A percentile compares a stretch with the other conserved stretches of the same genome.
Conservation (phyloP, 352 stramenopile genomes). For the Thalassiosira mediterranea region DNA sequence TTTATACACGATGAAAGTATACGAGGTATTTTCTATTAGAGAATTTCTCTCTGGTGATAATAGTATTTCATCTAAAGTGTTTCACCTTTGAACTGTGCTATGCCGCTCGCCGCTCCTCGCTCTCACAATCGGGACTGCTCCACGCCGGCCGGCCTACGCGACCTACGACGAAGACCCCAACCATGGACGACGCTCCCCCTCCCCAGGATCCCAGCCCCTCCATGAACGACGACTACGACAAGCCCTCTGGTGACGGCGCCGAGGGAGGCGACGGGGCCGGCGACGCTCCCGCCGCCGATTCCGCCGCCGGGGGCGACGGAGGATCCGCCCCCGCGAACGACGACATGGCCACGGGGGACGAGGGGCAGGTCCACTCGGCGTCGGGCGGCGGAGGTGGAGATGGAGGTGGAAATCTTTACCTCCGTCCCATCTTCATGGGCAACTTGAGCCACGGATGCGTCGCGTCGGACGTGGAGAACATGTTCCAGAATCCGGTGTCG, state of each 20-base stretch:
- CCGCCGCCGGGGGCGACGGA: background rate
- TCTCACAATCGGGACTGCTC: no score
- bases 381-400: no score
- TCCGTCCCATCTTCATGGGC: constrained; percentile 76
- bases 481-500: constrained; percentile 57
- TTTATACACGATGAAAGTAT: no score
- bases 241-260: background rate
- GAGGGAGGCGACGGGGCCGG: background rate
- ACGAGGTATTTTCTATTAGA: no score
- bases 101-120: no score
- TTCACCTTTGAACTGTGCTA: no score
- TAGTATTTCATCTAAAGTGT: no score
- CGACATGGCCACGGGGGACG: background rate
- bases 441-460: constrained; percentile 64
- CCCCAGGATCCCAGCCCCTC: constrained; percentile 10
- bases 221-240: background rate
- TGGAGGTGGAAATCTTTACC: constrained; percentile 17
- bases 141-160: no score
- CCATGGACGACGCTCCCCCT: constrained; percentile 16
- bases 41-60: no score
- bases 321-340: background rate
- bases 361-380: background rate
- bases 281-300: background rate
- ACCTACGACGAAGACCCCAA: no score
- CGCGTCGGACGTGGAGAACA: constrained; percentile 54